These are phyloP conservation scores for Gloeostereum incarnatum DNA, from an alignment of 768 basidiomycete species.

Conservation along the genomic window DNA sequence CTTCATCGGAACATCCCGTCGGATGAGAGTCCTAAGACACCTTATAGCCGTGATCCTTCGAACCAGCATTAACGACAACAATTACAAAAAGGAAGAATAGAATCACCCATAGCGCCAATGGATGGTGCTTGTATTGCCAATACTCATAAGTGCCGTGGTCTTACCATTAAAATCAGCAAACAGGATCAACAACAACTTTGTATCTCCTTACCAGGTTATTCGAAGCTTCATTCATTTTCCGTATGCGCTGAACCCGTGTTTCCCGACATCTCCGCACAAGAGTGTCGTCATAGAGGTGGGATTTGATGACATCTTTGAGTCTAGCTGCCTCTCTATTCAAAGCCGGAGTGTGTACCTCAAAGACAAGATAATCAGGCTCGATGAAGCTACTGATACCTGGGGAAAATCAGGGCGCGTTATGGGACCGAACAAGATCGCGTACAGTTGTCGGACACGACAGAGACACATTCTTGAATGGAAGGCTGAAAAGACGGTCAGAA, in stretches of 20 bases:
- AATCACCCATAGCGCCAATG: constrained; percentile 79
- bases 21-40: constrained; percentile 56
- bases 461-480: constrained; percentile 68
- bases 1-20: constrained; percentile 49
- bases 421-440: constrained; percentile 13
- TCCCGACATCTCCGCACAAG: constrained; percentile 31
- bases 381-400: constrained; percentile 50
- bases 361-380: constrained; percentile 52
- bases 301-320: constrained; percentile 22
- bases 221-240: constrained; percentile 29
- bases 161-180: constrained; percentile 11
- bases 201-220: constrained; percentile 31
- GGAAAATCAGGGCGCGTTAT: constrained; percentile 1
- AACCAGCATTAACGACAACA: no score
- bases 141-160: constrained; percentile 37
- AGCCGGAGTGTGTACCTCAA: constrained; percentile 35
- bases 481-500: constrained; percentile 28
- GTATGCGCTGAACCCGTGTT: constrained; percentile 34
- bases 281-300: constrained; percentile 20
- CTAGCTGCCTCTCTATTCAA: constrained; percentile 26
- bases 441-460: constrained; percentile 58
- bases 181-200: not conserved
- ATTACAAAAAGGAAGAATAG: no score
- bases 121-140: constrained; percentile 51
- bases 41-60: constrained; percentile 34